phyloP scores from a whole-genome alignment of 192 early-diverging fungal species.

The Podila verticillata region DNA sequence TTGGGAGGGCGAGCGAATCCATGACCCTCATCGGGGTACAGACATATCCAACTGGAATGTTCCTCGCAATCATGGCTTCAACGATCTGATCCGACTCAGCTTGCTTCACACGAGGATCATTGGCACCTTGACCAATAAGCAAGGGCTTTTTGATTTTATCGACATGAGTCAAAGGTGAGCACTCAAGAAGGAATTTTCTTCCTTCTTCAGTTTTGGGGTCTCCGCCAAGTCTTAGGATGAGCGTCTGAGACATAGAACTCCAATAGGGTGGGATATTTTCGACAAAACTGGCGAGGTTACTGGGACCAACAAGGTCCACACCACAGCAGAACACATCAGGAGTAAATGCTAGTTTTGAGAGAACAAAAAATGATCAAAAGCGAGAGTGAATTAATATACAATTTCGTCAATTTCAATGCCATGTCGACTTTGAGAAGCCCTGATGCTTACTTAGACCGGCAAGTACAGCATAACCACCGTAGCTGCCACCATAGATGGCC shows the following conservation, averaged over 20 bases:
- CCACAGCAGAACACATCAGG: constrained; percentile 53
- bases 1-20: constrained; percentile 53
- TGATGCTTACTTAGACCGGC: constrained; percentile 40
- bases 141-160: constrained; percentile 52
- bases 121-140: constrained; percentile 52
- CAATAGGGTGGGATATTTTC: constrained; percentile 51
- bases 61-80: constrained; percentile 29
- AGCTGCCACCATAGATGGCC: constrained; percentile 50
- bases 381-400: background rate
- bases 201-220: constrained; percentile 48
- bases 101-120: constrained; percentile 56
- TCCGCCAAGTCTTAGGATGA: constrained; percentile 42
- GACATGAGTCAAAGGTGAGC: constrained; percentile 40
- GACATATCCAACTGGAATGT: constrained; percentile 46
- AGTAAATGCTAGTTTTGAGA: constrained; percentile 33
- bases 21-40: constrained; percentile 54
- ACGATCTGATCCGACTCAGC: constrained; percentile 58
- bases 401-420: background rate
- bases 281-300: constrained; percentile 43
- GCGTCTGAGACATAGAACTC: constrained; percentile 14
- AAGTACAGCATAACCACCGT: constrained; percentile 53
- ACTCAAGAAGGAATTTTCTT: constrained; percentile 20
- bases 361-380: background rate
- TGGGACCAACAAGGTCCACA: constrained; percentile 54
- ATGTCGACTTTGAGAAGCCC: background rate